Evolutionary conservation across 2,329 filamentous ascomycete genomes (phyloP).

Genomic region (Aaosphaeria pasadenensis): DNA sequence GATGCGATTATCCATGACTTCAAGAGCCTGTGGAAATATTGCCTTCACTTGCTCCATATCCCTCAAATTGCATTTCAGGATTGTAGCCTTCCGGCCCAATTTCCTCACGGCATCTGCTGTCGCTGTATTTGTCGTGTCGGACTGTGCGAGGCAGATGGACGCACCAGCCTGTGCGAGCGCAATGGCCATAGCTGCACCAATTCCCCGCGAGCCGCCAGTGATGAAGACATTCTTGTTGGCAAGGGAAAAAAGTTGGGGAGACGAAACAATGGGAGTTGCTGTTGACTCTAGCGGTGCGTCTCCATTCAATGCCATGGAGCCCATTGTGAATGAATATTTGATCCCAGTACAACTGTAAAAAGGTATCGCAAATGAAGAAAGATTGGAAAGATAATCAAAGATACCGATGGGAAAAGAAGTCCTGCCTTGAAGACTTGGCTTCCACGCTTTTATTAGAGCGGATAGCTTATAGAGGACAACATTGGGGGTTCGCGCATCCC

Average conservation of each 20-base stretch:
- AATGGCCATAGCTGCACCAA: background rate
- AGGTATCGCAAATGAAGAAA: too few species aligned
- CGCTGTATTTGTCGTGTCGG: background rate
- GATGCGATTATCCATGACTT: background rate
- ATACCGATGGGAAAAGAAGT: too few species aligned
- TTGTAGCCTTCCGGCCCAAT: background rate
- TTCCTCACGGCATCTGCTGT: background rate
- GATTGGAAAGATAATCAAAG: too few species aligned
- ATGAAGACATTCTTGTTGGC: background rate
- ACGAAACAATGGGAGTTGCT: background rate
- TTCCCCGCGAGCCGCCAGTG: background rate
- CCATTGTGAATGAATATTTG: background rate
- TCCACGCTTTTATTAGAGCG: too few species aligned
- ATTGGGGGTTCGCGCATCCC: too few species aligned
- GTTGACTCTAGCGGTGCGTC: background rate
- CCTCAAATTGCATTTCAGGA: background rate
- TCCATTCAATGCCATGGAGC: background rate
- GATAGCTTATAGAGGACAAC: too few species aligned
- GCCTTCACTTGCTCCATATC: background rate
- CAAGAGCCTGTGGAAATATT: background rate
- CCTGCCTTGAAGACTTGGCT: too few species aligned
- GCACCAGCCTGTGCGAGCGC: background rate
- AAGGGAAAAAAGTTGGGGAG: background rate
- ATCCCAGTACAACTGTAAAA: too few species aligned
- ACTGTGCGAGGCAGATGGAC: background rate